Evolutionary conservation across 2,329 filamentous ascomycete species (phyloP), one percentile per base, ranked within the genome.

Genomic region (Ceratocystis eucalypticola): DNA sequence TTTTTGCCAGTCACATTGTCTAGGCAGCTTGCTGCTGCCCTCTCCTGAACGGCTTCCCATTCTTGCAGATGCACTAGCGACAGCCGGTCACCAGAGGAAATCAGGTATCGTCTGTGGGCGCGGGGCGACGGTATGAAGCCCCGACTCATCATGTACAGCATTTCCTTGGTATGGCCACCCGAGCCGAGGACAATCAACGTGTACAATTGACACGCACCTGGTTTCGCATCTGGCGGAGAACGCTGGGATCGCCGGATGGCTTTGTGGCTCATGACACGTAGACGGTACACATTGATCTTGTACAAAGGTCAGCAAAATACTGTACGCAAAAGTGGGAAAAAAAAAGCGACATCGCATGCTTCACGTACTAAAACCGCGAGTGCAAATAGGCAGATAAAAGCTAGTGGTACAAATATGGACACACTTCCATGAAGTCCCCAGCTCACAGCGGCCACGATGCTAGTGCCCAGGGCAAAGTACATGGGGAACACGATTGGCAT

Each of bases 111-210:
- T 7, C 67, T 65, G 7, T 74, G 75, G 73, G 99, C 94, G 0
- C 88, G 91, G 1, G 83, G 85, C 6, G 66, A 80, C 48, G 76
- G 76, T 67, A 78, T 79, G 72, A 82, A 83, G 70, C 81, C 82
- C 70, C 80, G 78, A 66, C 80, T 78, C 71, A 99, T 84, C 78
- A 96, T 88, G 72, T 88, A 85, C 69, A 96, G 80, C 88, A 99
- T 96, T 76, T 99, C 94, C 61, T 91, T 87, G 0, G 94, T 96
- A 76, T 99, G 94, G 0, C 94, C 94, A 41, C 94, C 94, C 2
- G 89, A 95, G 64, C 94, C 94, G 28, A 97, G 87, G 30, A 97
- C 86, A 25, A 66, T 46, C n/a, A 68, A 33, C 0, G 65, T 66
- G 59, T 70, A 70, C 5, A 65, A 33, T 5, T 66, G 62, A 6